Evolutionary conservation across 2,329 filamentous ascomycete genomes (phyloP), one percentile per base, ranked within the genome.

Genomic region (Aphanocladium album): DNA sequence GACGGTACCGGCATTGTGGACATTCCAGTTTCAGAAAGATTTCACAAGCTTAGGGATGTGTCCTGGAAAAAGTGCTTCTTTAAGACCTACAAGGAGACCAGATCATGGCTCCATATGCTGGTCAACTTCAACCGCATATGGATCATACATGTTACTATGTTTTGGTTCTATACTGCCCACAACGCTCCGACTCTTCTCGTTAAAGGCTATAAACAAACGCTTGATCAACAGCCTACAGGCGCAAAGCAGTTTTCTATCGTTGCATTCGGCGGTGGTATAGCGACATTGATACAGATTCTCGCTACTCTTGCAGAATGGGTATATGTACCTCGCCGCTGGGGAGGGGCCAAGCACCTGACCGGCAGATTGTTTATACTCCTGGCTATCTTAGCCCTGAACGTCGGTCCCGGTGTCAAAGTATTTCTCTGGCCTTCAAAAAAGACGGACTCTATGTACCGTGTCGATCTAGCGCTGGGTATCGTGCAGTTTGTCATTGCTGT

Each of bases 121-220:
- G 89, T 93, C 74, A 99, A 99, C 80, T 99, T 99, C 85, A 98
- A 98, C 81, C 93, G 95, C 76, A 97, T 99, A 71, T 99, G 95
- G 95, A 86, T 99, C 70, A 96, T 99, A 64, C 95, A 99, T 72
- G 73, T 99, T 67, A 89, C 88, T 50, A 83, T 91, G 74, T 99
- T 95, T 83, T 99, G 95, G 95, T 97, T 97, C 77, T 99, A 93
- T 80, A 96, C 92, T 3, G 81, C 93, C 1, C 89, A 87, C 81
- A 98, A 98, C 79, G 88, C 91, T 7, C 91, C 92, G 0, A 90
- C 90, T 21, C 80, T 99, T 2, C 88, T 97, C 67, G 91, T 92
- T n/a, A 80, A 51, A 16, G 73, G 83, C 59, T 99, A 98, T 74
- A 80, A 95, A 71, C 95, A 98, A 72, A 87, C 96, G 71, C 73